Evolutionary conservation across 768 basidiomycete genomes (phyloP).

Genomic region (Rhodotorula diobovata): DNA sequence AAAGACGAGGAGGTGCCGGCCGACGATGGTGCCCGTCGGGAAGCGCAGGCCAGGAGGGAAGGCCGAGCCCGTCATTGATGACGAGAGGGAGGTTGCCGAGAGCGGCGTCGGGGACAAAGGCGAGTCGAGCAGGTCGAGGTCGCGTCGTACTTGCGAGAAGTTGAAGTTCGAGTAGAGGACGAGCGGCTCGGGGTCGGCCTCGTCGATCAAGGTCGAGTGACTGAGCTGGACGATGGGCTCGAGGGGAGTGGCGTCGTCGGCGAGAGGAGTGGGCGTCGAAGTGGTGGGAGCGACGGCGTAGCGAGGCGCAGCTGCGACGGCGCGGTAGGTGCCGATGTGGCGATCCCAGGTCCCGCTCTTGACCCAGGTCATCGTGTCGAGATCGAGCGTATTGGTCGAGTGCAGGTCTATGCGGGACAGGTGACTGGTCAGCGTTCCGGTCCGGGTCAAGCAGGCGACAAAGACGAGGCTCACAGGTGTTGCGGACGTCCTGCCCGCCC

Average conservation of each 20-base stretch:
- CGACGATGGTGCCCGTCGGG: slow-evolving; percentile 87
- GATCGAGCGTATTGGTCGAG: slow-evolving; percentile 84
- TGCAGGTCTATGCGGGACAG: slow-evolving; percentile 46
- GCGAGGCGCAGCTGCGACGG: slow-evolving; percentile 71
- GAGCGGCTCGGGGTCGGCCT: slow-evolving; percentile 76
- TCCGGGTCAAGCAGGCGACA: background rate
- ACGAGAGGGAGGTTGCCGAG: slow-evolving; percentile 71
- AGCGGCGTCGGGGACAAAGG: slow-evolving; percentile 55
- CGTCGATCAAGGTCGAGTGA: slow-evolving; percentile 66
- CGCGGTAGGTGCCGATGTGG: slow-evolving; percentile 95
- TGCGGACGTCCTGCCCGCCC: slow-evolving; percentile 89
- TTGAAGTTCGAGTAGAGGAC: slow-evolving; percentile 95
- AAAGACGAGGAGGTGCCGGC: slow-evolving; percentile 84
- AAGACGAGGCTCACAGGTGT: slow-evolving; percentile 46
- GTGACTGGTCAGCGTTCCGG: slow-evolving; percentile 53
- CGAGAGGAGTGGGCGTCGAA: background rate
- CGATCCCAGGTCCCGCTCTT: slow-evolving; percentile 73
- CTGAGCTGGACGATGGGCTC: slow-evolving; percentile 48
- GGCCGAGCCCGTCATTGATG: slow-evolving; percentile 66
- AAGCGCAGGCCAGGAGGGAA: slow-evolving; percentile 94
- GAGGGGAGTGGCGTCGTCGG: background rate
- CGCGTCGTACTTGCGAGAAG: slow-evolving; percentile 68
- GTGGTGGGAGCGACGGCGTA: slow-evolving; percentile 9
- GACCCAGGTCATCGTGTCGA: slow-evolving; percentile 68
- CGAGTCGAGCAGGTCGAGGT: slow-evolving; percentile 77